Percentiles rank a stretch among this genome's conserved stretches.
These are phyloP conservation scores for Moesziomyces aphidis DNA, from an alignment of 1,284 basidiomycete species.

Conservation along the genomic window DNA sequence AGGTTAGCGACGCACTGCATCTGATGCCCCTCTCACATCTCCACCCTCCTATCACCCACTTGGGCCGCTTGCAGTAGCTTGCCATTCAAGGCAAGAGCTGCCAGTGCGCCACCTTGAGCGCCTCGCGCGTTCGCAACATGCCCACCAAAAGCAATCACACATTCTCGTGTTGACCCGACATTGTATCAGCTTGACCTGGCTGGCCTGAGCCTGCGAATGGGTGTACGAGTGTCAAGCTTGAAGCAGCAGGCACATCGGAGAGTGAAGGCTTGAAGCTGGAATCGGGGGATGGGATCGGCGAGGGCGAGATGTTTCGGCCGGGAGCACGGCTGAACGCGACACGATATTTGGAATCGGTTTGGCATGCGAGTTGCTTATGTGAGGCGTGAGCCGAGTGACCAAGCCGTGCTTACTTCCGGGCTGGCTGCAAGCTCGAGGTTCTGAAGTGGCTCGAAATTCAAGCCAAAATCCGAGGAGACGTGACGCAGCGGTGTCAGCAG, in stretches of 20 bases:
- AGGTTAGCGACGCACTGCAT: constrained; percentile 14
- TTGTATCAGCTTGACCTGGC: no score
- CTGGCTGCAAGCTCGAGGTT: no score
- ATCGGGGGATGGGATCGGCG: not conserved
- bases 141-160: constrained; percentile 44
- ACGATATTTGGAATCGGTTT: no score
- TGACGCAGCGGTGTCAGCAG: no score
- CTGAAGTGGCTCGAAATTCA: no score
- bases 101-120: constrained; percentile 4
- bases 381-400: not conserved
- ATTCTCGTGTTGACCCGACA: constrained; percentile 27
- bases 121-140: constrained; percentile 11
- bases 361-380: not conserved
- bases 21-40: constrained; percentile 23
- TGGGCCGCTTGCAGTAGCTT: not conserved
- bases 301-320: no score
- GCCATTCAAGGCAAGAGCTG: constrained; percentile 7
- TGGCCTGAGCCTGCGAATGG: no score
- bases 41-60: constrained; percentile 1
- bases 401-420: not conserved
- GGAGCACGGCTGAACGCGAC: no score
- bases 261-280: not conserved
- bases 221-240: not conserved
- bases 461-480: no score
- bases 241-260: not conserved